These are phyloP conservation scores for Choiromyces venosus DNA, from an alignment of 495 filamentous ascomycete genomes.

Conservation along the genomic window DNA sequence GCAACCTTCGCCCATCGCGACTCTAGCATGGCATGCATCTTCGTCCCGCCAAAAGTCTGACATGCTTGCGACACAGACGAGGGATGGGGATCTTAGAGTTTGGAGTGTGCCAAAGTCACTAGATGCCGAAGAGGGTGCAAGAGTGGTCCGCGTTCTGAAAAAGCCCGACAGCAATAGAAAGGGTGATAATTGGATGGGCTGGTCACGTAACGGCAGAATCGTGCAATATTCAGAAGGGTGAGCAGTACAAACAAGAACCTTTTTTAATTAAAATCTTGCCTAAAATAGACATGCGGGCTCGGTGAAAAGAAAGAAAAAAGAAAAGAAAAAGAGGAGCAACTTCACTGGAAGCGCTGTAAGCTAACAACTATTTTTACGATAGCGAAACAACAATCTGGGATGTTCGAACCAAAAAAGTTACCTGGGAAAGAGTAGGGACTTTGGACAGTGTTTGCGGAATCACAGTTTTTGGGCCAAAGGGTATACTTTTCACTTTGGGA, in stretches of 20 bases:
- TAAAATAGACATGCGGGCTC: background rate
- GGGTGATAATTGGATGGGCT: slow-evolving; percentile 91
- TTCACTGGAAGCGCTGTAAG: slow-evolving; percentile 19
- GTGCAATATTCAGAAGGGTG: slow-evolving; percentile 90
- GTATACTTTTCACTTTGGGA: slow-evolving; percentile 86
- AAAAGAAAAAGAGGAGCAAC: background rate
- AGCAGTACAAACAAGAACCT: slow-evolving; percentile 44
- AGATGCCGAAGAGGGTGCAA: slow-evolving; percentile 65
- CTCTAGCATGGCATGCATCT: slow-evolving; percentile 94
- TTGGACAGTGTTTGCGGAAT: slow-evolving; percentile 74
- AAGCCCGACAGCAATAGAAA: slow-evolving; percentile 64
- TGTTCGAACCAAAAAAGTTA: slow-evolving; percentile 90
- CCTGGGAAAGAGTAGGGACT: slow-evolving; percentile 80
- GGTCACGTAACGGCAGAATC: slow-evolving; percentile 96
- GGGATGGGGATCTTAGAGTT: slow-evolving; percentile 86
- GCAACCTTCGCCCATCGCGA: slow-evolving; percentile 78
- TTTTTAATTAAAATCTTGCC: background rate
- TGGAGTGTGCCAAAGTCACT: slow-evolving; percentile 93
- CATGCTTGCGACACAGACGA: slow-evolving; percentile 90
- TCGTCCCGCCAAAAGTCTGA: slow-evolving; percentile 96
- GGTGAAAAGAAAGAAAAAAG: background rate
- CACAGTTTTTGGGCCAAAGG: slow-evolving; percentile 80
- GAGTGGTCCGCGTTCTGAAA: slow-evolving; percentile 82
- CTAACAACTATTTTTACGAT: slow-evolving; percentile 46
- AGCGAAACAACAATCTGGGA: slow-evolving; percentile 95